phyloP scores from a whole-genome alignment of 164 flowering plant genomes.

The Hamamelis virginiana region DNA sequence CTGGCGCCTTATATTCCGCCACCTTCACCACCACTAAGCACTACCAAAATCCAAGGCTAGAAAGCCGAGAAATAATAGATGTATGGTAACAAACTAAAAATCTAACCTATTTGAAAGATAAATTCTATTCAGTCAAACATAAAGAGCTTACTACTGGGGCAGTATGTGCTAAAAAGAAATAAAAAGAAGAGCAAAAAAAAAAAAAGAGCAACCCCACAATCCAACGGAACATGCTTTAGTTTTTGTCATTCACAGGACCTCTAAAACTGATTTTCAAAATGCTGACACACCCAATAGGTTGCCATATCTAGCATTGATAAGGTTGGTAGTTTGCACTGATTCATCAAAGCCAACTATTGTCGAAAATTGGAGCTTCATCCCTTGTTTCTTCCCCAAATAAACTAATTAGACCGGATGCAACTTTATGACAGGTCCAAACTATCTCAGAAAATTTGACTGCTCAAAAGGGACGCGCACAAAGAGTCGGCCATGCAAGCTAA shows the following conservation, averaged over 20 bases:
- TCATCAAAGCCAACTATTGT: neutral
- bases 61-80: no score
- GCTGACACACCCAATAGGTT: neutral
- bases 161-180: neutral
- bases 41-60: no score
- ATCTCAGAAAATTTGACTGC: slow-evolving; percentile 20
- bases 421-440: neutral
- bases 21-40: no score
- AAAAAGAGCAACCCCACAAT: neutral
- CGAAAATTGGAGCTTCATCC: neutral
- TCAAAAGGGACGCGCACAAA: slow-evolving; percentile 60
- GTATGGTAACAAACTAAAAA: no score
- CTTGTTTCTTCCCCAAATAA: neutral
- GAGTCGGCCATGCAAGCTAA: slow-evolving; percentile 59
- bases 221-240: neutral
- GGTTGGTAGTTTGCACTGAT: neutral
- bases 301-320: neutral
- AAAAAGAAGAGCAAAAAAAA: neutral
- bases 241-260: neutral
- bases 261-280: neutral
- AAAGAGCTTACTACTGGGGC: neutral
- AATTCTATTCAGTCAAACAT: no score
- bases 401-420: neutral
- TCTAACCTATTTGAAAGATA: no score
- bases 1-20: no score